These are phyloP conservation scores for Cymodocea nodosa DNA, from an alignment of 116 monocot species.

Conservation along the genomic window DNA sequence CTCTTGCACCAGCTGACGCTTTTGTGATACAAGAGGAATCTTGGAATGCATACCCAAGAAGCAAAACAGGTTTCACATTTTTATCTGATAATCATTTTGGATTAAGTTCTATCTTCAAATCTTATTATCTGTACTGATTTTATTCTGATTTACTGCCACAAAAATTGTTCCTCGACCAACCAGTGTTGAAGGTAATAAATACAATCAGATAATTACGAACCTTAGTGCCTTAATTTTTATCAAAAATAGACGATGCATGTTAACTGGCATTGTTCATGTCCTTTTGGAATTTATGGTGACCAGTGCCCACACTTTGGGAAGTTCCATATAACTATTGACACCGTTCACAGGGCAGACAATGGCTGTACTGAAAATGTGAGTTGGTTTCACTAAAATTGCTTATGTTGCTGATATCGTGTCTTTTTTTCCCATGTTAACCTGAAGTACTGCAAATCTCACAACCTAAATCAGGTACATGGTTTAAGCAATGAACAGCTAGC, in stretches of 20 bases:
- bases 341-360: conserved; percentile 3
- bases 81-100: background rate
- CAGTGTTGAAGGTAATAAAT: conserved; percentile 4
- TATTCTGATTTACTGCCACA: background rate
- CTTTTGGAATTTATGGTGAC: background rate
- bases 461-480: background rate
- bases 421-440: background rate
- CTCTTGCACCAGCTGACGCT: conserved; percentile 6
- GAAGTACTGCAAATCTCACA: background rate
- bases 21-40: conserved; percentile 1
- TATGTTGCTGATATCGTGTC: background rate
- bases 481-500: conserved; percentile 1
- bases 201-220: too few relatives aligned
- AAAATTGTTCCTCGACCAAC: background rate
- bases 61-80: background rate
- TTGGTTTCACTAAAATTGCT: background rate
- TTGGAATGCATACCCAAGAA: conserved; percentile 3
- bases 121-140: background rate
- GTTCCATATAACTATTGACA: conserved; percentile 1
- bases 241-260: background rate
- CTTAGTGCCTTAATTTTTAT: background rate
- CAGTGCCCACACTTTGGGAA: conserved; percentile 4
- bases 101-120: background rate
- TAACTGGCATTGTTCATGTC: background rate
- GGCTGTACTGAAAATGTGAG: conserved; percentile 3